Percentiles rank a stretch among this genome's conserved stretches.
Conservation (phyloP, 768 basidiomycete species). For the Xanthoconium purpureum region DNA sequence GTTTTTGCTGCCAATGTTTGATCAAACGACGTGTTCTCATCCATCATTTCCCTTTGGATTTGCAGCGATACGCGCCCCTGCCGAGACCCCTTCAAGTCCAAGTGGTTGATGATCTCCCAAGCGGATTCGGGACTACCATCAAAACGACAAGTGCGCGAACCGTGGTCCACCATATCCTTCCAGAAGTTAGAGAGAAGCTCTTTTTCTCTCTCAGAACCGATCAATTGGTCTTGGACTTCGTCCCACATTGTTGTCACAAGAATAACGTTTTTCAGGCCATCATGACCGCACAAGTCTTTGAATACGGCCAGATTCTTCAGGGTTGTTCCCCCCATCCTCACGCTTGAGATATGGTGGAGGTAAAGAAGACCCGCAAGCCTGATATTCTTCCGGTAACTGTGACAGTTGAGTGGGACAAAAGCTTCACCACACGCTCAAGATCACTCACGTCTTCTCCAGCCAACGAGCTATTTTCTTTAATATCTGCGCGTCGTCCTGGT, state of each 20-base stretch:
- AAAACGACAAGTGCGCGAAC: conserved; percentile 12
- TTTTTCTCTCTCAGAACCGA: conserved; percentile 9
- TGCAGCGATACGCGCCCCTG: background rate
- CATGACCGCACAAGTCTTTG: conserved; percentile 7
- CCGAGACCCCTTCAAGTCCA: background rate
- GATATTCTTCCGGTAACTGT: background rate
- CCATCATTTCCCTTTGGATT: conserved; percentile 20
- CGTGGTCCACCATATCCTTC: background rate
- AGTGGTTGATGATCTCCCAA: conserved; percentile 6
- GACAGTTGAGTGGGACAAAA: background rate
- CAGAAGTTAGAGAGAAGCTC: conserved; percentile 4
- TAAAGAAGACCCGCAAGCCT: background rate
- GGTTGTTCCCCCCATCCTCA: conserved; percentile 6
- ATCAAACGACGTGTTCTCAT: background rate
- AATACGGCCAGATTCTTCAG: background rate
- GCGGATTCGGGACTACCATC: conserved; percentile 5
- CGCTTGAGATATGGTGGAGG: conserved; percentile 10
- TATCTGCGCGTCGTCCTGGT: conserved; percentile 5
- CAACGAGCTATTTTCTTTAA: conserved; percentile 14
- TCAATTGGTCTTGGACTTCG: background rate
- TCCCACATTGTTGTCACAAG: conserved; percentile 23
- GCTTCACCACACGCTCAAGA: too few species aligned
- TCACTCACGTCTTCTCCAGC: conserved; percentile 17
- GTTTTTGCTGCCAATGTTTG: conserved; percentile 16
- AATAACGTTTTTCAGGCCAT: conserved; percentile 10